Base-by-base conservation (phyloP, 2,329 filamentous ascomycete genomes). In the Pseudonectria foliicola region DNA sequence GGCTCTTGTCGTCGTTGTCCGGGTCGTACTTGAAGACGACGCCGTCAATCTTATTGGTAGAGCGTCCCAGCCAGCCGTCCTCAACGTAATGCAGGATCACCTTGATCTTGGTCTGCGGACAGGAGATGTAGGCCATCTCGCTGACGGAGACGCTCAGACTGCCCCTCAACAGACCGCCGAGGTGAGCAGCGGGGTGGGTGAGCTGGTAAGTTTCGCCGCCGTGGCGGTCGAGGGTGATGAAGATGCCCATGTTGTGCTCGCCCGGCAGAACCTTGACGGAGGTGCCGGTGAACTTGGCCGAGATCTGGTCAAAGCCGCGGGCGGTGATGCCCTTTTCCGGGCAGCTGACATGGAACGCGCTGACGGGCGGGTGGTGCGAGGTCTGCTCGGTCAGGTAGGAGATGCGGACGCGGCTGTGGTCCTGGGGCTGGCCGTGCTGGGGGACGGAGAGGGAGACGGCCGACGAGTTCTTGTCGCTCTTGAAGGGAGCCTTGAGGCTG, bases 361-460 rank as follows among this genome's bases (percentile, higher is more conserved):
- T 96, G 46, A 98, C 90, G 8, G 92, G 92, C 24, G 92, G 92
- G 62, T 98, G 92, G 54, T 98, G 92, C 7, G 88, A 95, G 7
- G 92, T 98, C 65, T 98, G 92, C 64, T 98, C 92, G 16, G 92
- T 96, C 41, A 98, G 72, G 59, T 94, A 98, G 8, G 88, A 95
- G 49, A 98, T 77, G 49, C 82, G 85, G 49, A 95, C 74, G n/a
- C 54, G 52, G 18, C 70, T 73, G 40, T 61, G 63, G 34, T 68
- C 67, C 10, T 62, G 46, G 29, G 62, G 45, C n/a, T 63, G 59
- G 25, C 52, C 56, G 42, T 68, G 58, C 52, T 70, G 70, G 43
- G 68, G 63, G 40, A 78, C 66, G 13, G 73, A 71, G 27, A 74
- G 56, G 31, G 67, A 66, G 25, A 67, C 65, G 15, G 66, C 67